phyloP scores from a whole-genome alignment of 2,329 filamentous ascomycete species.

The Ascochyta koolunga region DNA sequence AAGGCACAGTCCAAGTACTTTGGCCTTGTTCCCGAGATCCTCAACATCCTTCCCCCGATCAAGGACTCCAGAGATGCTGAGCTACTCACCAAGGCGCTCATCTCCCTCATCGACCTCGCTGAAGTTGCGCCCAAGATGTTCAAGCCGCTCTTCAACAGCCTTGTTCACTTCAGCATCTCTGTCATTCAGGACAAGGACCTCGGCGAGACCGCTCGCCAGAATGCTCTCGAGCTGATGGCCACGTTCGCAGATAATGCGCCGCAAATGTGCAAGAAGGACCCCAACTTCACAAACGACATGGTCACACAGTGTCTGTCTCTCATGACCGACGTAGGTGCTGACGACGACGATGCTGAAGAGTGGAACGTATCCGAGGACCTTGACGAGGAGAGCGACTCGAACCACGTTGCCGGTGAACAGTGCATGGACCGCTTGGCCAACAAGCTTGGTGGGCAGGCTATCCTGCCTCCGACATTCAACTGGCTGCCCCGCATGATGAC shows the following conservation, averaged over 20 bases:
- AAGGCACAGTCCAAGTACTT: constrained; percentile 90
- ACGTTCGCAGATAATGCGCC: constrained; percentile 96
- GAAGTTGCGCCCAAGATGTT: constrained; percentile 98
- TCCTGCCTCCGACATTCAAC: constrained; percentile 90
- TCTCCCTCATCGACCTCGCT: constrained; percentile 91
- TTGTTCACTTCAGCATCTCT: constrained; percentile 90
- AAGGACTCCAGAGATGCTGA: constrained; percentile 92
- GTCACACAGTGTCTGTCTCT: constrained; percentile 96
- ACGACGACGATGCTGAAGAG: constrained; percentile 92
- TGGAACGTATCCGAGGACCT: constrained; percentile 95
- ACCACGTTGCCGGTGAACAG: constrained; percentile 97
- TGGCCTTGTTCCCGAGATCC: constrained; percentile 82
- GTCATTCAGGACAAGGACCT: constrained; percentile 97
- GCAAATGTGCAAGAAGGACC: constrained; percentile 92
- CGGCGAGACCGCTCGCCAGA: constrained; percentile 86
- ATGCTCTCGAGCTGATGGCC: constrained; percentile 94
- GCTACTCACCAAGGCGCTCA: constrained; percentile 84
- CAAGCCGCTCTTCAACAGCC: constrained; percentile 87
- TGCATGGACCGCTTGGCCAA: constrained; percentile 98
- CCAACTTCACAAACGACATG: constrained; percentile 93
- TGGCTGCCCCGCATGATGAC: constrained; percentile 99
- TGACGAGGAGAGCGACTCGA: constrained; percentile 95
- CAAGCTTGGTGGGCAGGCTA: constrained; percentile 92
- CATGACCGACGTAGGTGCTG: constrained; percentile 95
- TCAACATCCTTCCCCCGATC: constrained; percentile 92